phyloP scores from a whole-genome alignment of 2,329 filamentous ascomycete species.

The Ambrosiella beaveri region DNA sequence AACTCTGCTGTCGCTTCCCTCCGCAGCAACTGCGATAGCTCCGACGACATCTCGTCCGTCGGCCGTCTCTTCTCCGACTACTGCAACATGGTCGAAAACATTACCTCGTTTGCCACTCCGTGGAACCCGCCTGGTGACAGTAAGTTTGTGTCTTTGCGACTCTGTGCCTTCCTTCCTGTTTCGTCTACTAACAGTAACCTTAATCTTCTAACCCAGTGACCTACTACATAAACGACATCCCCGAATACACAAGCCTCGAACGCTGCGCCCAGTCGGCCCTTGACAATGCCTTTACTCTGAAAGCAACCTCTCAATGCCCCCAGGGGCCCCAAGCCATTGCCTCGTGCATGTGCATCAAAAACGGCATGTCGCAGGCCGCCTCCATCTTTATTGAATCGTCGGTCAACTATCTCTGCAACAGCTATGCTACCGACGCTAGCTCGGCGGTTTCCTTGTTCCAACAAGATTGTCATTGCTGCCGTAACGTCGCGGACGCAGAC shows the following conservation, averaged over 20 bases:
- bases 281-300: constrained; percentile 1
- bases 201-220: constrained; percentile 23
- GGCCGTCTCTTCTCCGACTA: constrained; percentile 33
- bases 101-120: constrained; percentile 29
- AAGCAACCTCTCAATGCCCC: constrained; percentile 3
- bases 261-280: constrained; percentile 29
- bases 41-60: constrained; percentile 25
- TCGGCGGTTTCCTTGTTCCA: constrained; percentile 30
- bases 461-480: constrained; percentile 24
- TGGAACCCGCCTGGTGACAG: constrained; percentile 33
- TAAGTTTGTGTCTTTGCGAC: constrained; percentile 18
- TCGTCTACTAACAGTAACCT: neutral
- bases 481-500: constrained; percentile 22
- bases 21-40: constrained; percentile 28
- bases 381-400: constrained; percentile 27
- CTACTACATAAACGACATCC: constrained; percentile 36
- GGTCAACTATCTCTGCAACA: constrained; percentile 29
- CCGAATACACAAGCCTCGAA: constrained; percentile 27
- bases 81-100: constrained; percentile 32
- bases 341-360: constrained; percentile 35
- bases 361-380: constrained; percentile 26
- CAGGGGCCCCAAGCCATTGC: constrained; percentile 31
- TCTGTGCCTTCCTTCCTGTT: constrained; percentile 9
- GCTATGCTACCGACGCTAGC: constrained; percentile 26
- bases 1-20: constrained; percentile 27